phyloP scores from a whole-genome alignment of 129 eudicot genomes.

The Flaveria ramosissima region DNA sequence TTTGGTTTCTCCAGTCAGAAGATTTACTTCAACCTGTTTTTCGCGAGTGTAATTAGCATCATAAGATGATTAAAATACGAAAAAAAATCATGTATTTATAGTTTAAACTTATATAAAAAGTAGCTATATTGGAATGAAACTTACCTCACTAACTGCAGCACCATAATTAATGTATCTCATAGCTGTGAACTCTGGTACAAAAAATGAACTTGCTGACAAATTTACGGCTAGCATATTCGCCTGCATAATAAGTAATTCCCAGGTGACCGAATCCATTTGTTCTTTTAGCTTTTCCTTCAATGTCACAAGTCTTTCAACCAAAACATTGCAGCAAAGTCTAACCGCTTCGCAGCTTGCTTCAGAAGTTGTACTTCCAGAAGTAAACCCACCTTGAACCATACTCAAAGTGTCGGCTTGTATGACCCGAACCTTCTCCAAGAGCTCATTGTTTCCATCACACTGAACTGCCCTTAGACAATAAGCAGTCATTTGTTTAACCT shows the following conservation, averaged over 20 bases:
- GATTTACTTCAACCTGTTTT: constrained; percentile 79
- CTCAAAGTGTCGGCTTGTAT: constrained; percentile 83
- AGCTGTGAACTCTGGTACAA: constrained; percentile 61
- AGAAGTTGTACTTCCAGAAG: constrained; percentile 95
- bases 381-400: constrained; percentile 82
- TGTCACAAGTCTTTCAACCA: constrained; percentile 68
- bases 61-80: background rate
- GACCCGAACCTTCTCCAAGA: constrained; percentile 69
- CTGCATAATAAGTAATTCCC: constrained; percentile 66
- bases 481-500: constrained; percentile 84
- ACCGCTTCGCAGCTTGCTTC: constrained; percentile 89
- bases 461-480: constrained; percentile 58
- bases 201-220: constrained; percentile 68
- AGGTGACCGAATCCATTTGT: constrained; percentile 50
- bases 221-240: constrained; percentile 52
- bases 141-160: constrained; percentile 93
- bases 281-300: constrained; percentile 52
- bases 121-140: background rate
- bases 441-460: constrained; percentile 56
- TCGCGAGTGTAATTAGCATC: constrained; percentile 3
- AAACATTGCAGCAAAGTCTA: constrained; percentile 62
- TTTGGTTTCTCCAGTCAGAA: constrained; percentile 80
- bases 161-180: constrained; percentile 80
- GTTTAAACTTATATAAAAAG: background rate
- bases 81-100: background rate